Base-by-base conservation (phyloP, 225 moss, liverwort and hornwort genomes). In the Pseudoscleropodium purum region DNA sequence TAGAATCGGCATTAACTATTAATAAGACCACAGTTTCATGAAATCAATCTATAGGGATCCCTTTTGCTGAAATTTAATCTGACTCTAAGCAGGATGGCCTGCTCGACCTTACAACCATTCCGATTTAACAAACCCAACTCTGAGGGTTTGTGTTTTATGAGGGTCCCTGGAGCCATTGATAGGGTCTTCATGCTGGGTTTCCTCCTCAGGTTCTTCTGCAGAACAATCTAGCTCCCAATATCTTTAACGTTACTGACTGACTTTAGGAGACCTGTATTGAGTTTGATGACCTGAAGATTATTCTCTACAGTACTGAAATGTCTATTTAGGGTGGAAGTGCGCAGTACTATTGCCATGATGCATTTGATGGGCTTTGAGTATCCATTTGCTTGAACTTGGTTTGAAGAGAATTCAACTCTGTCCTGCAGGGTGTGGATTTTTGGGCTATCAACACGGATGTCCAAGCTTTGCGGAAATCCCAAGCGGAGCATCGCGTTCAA, bases 361-460 rank as follows among this genome's bases (percentile, higher is more conserved):
- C 72, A 72, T 60, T 67, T 89, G 78, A 84, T 86, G 57, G 45
- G 13, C 64, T 75, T 86, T 82, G 41, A 64, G 66, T 54, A 54
- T 57, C 15, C 26, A 52, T 66, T 63, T 89, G 6, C 80, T 90
- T 82, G 82, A 68, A 43, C 68, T 33, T 79, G 52, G 18, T 51
- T 75, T 82, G 90, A 61, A 52, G 49, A 79, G 39, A 82, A 45
- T 34, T 17, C 13, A 36, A 80, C 72, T 56, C 12, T 63, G 54
- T 75, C 15, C 85, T 82, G 87, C 89, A 97, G 96, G 96, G 97
- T 78, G 97, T 97, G 57, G 97, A 97, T 82, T 97, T 97, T 85
- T 97, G 96, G 97, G 95, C 96, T 26, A 95, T 97, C 79, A 97
- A 97, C 91, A 97, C 97, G 41, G 97, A 97, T 76, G 93, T 96